Evolutionary conservation across 352 stramenopile species (phyloP).

Genomic region (Globisporangium spinosum): DNA sequence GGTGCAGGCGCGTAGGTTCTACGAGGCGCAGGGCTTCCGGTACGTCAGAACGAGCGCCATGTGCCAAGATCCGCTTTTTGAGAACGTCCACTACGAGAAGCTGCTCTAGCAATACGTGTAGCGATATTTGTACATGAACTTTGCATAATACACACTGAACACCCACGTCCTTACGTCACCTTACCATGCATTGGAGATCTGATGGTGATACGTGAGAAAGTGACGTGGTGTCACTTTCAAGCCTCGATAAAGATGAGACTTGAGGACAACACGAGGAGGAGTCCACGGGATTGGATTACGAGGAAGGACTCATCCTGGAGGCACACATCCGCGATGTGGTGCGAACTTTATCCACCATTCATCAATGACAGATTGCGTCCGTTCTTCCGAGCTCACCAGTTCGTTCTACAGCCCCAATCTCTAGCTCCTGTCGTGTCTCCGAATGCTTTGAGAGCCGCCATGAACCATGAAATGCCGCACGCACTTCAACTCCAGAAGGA

Average conservation of each 20-base stretch:
- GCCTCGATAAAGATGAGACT: not conserved
- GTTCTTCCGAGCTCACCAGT: not conserved
- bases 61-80: not conserved
- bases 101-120: not conserved
- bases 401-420: not conserved
- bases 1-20: conserved; percentile 1
- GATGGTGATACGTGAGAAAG: too few relatives aligned
- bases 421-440: not conserved
- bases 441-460: not conserved
- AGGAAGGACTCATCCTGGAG: not conserved
- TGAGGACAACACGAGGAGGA: not conserved
- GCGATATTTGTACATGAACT: not conserved
- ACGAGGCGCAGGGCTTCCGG: conserved; percentile 7
- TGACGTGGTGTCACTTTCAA: not conserved
- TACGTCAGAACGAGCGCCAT: not conserved
- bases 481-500: not conserved
- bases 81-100: conserved; percentile 3
- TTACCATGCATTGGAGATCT: not conserved
- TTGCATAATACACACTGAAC: not conserved
- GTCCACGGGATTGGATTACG: not conserved
- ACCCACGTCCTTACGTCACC: not conserved
- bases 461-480: not conserved
- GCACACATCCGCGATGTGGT: not conserved
- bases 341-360: not conserved
- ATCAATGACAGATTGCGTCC: not conserved